Percentiles rank a stretch among this genome's conserved stretches.
Conservation (phyloP, 192 early-diverging fungal species). For the Coemansia reversa region DNA sequence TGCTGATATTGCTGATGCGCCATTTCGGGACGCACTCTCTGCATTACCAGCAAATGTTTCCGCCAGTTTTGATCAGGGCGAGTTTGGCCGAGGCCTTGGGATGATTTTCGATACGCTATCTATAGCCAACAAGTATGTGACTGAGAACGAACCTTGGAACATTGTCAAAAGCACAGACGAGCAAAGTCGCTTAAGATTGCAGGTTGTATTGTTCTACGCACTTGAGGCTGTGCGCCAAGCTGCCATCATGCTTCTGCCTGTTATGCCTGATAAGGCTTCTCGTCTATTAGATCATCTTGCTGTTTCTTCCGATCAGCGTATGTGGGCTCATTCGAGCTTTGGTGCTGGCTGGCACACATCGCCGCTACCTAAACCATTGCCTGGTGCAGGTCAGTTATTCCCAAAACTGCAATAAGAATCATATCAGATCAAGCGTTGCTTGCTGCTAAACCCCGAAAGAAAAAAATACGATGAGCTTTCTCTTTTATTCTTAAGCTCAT, state of each 20-base stretch:
- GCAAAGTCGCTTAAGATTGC: slow-evolving; percentile 46
- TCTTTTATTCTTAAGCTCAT: slow-evolving; percentile 8
- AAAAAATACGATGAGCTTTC: background rate
- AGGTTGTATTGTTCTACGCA: slow-evolving; percentile 68
- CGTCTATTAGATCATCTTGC: slow-evolving; percentile 67
- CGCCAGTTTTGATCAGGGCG: slow-evolving; percentile 55
- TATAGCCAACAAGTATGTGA: slow-evolving; percentile 72
- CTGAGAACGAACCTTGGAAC: slow-evolving; percentile 76
- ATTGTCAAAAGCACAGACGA: slow-evolving; percentile 57
- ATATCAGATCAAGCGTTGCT: background rate
- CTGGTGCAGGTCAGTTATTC: slow-evolving; percentile 22
- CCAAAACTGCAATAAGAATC: slow-evolving; percentile 26
- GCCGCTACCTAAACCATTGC: background rate
- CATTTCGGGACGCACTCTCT: slow-evolving; percentile 15
- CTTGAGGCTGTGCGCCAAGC: slow-evolving; percentile 74
- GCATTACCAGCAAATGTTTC: slow-evolving; percentile 28
- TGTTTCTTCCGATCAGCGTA: slow-evolving; percentile 58
- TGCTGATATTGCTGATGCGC: background rate
- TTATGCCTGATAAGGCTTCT: slow-evolving; percentile 78
- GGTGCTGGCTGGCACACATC: slow-evolving; percentile 61
- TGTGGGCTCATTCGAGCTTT: slow-evolving; percentile 59
- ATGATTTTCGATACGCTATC: slow-evolving; percentile 65
- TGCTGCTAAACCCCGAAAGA: background rate
- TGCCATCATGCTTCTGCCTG: slow-evolving; percentile 74
- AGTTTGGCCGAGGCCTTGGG: slow-evolving; percentile 64